Base-by-base conservation (phyloP, 1,284 basidiomycete species). In the Meripilus lineatus region DNA sequence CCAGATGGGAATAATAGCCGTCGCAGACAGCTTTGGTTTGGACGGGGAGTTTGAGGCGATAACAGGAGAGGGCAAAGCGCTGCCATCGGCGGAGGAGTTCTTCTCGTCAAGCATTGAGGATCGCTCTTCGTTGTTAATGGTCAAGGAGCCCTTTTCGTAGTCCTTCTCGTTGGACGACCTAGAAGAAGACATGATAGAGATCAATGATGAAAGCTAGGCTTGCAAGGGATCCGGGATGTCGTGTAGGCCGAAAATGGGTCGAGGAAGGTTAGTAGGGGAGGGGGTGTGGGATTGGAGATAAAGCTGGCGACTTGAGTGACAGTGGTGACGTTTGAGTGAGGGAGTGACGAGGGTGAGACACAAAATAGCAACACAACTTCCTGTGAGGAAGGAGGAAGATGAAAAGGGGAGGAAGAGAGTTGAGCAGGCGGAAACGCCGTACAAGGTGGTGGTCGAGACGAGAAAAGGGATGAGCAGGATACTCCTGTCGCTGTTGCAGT, bases 1-100 rank as follows among this genome's bases (percentile, higher is more conserved):
- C 94, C 92, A 93, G 47, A 93, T 67, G 22, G 86, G 86, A 45
- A 92, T 89, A 57, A 92, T 89, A 44, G 77, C 69, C 1, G 79
- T 64, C 1, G 85, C 72, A 7, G 83, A 75, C 28, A 84, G 59
- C 55, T 71, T 75, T 18, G 66, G 58, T 54, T 76, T 75, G 44
- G 20, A 30, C 22, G 46, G 35, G 14, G 64, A 46, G 44, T 68
- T 74, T 5, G 68, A 51, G 3, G 75, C 65, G 10, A 76, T 68
- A 35, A 70, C 74, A 11, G 81, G 79, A 0, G 75, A 67, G 7
- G 80, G 80, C n/a, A 79, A 63, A 22, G 58, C 49, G 20, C 61
- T 61, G 28, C 51, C 50, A 3, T 53, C 44, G 28, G 40, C 42
- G 46, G 63, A 57, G 33, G 63, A 55, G 17, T 48, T 50, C 49